These are phyloP conservation scores for Halteria grandinella DNA, from an alignment of 73 alveolate species.

Conservation along the genomic window DNA sequence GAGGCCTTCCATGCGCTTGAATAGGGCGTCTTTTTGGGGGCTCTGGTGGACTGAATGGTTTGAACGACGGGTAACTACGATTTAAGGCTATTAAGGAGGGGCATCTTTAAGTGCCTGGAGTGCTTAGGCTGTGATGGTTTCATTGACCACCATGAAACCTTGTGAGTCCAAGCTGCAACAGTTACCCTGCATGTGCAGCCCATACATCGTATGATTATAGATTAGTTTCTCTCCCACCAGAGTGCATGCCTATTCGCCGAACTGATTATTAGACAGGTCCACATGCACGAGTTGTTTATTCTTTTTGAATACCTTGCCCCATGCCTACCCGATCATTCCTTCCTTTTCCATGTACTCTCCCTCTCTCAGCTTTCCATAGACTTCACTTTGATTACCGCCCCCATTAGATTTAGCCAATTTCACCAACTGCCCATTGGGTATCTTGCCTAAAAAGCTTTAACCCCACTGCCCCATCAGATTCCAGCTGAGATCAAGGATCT, in stretches of 20 bases:
- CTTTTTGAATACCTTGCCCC: constrained; percentile 14
- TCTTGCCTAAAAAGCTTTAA: constrained; percentile 1
- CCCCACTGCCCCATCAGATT: constrained; percentile 62
- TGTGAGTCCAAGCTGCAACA: constrained; percentile 81
- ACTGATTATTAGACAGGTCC: constrained; percentile 18
- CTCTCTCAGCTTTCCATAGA: constrained; percentile 5
- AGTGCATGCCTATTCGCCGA: constrained; percentile 58
- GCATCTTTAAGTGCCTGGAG: no score
- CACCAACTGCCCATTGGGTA: constrained; percentile 5
- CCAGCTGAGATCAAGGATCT: constrained; percentile 64
- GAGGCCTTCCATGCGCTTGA: constrained; percentile 39
- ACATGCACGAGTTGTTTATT: constrained; percentile 17
- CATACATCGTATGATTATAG: constrained; percentile 80
- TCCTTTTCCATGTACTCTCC: constrained; percentile 7
- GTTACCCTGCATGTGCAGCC: constrained; percentile 92
- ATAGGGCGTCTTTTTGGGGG: constrained; percentile 33
- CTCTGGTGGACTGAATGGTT: no score
- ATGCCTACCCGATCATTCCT: constrained; percentile 11
- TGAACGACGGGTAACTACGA: no score
- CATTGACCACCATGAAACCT: constrained; percentile 69
- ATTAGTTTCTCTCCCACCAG: constrained; percentile 75
- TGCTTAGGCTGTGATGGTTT: background rate
- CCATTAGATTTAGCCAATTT: constrained; percentile 8
- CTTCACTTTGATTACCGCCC: constrained; percentile 8
- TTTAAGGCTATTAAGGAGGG: no score